Base-by-base conservation (phyloP, 2,329 filamentous ascomycete species). In the Aspergillus cejpii region DNA sequence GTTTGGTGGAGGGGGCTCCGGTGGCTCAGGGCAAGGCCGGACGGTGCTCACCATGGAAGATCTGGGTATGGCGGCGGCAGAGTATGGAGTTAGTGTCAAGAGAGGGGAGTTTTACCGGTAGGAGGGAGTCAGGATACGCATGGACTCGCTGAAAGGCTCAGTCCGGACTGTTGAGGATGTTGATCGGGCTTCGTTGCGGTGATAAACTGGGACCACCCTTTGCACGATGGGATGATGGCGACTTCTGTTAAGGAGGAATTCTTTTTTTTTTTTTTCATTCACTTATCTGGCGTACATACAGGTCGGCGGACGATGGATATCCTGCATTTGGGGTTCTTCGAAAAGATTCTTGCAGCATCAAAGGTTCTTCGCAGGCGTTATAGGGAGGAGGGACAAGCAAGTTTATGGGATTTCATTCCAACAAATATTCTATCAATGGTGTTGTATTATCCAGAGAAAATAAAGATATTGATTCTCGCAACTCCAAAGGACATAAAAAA, bases 31-130 rank as follows among this genome's bases (percentile, higher is more conserved):
- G 5, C 87, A 94, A 71, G 94, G 94, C 52, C 78, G 89, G 52
- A 96, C 92, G 14, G 91, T 98, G 44, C 75, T 98, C 50, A 97
- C 92, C 1, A 97, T 98, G 92, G 92, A 98, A 70, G 92, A 98
- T 66, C 68, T 98, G 58, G 92, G 92, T 12, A 97, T 97, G 89
- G 92, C 92, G 1, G 91, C 97, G 23, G 87, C 87, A 24, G 92
- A 98, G 74, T 98, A 97, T 64, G 92, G 92, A 1, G 89, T 98
- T 41, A 98, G 95, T 64, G 86, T 97, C 42, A 97, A 95, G 80
- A 79, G 92, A 53, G 90, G 91, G 62, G 92, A 98, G 72, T 98
- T 97, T 64, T 98, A 98, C 67, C 79, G 90, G 59, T 96, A 65
- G 33, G n/a, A 40, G 33, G 8, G n/a, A 24, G 39, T 15, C 17